Evolutionary conservation across 495 filamentous ascomycete genomes (phyloP).

Genomic region (Aspergillus olivimuriae): DNA sequence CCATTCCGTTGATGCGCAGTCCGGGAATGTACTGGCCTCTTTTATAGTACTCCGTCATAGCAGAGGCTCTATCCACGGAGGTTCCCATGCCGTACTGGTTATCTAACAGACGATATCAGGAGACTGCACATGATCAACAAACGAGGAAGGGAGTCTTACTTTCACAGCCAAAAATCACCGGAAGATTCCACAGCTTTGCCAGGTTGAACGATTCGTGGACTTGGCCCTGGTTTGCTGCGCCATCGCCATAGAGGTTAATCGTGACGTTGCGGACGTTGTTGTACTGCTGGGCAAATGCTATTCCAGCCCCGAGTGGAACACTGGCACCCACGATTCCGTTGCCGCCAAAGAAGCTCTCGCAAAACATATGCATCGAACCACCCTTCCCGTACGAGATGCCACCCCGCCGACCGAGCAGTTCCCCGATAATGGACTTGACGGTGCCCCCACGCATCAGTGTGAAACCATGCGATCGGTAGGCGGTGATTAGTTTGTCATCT

Average conservation of each 20-base stretch:
- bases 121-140: no score
- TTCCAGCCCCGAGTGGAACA: slow-evolving; percentile 84
- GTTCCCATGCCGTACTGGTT: slow-evolving; percentile 99
- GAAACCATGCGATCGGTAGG: slow-evolving; percentile 91
- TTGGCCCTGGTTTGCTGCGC: slow-evolving; percentile 90
- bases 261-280: slow-evolving; percentile 65
- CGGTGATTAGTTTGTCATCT: slow-evolving; percentile 82
- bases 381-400: slow-evolving; percentile 93
- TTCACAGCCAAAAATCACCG: slow-evolving; percentile 86
- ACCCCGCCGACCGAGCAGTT: slow-evolving; percentile 78
- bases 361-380: slow-evolving; percentile 96
- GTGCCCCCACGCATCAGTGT: slow-evolving; percentile 85
- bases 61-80: slow-evolving; percentile 75
- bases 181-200: slow-evolving; percentile 92
- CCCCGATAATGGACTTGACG: slow-evolving; percentile 81
- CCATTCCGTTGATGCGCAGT: slow-evolving; percentile 94
- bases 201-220: slow-evolving; percentile 97
- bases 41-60: slow-evolving; percentile 94
- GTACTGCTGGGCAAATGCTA: slow-evolving; percentile 91
- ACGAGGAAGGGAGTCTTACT: no score
- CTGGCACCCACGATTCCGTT: slow-evolving; percentile 94
- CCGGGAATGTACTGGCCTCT: slow-evolving; percentile 95
- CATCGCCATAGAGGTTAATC: slow-evolving; percentile 82
- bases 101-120: slow-evolving; percentile 48
- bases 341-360: slow-evolving; percentile 86